Evolutionary conservation across 164 flowering plant species (phyloP), one percentile per base, ranked within the genome.

Genomic region (Stephania yunnanensis): DNA sequence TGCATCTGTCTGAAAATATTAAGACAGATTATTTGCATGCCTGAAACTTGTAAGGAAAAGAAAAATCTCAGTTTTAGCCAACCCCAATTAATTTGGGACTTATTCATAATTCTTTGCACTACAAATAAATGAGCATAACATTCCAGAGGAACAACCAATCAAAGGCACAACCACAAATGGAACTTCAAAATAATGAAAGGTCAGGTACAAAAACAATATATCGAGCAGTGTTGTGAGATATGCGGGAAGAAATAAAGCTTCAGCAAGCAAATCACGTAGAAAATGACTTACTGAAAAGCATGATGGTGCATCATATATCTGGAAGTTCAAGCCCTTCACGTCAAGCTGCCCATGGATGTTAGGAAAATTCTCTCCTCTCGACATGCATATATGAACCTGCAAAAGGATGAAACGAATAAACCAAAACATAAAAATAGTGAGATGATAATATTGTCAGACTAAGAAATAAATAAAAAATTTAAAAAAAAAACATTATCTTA

Each of bases 311-410:
- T 91, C 98, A 75, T 82, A 70, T 82, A 90, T 87, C 78, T 91
- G 92, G 77, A 95, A 95, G 50, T 83, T 81, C 85, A 93, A 76
- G 50, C 92, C 97, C 55, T 91, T 88, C 80, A 90, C 93, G 71
- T 95, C 97, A 80, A 95, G 97, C 83, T 92, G 98, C 65, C 99
- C 98, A 84, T 93, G 93, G 81, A 95, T 86, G 85, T 92, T 95
- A 36, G 99, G 99, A 84, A 95, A 95, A n/a, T 80, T 83, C 78
- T 95, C 99, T 66, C 96, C 99, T 70, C 82, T 86, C 73, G 97
- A 90, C 98, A 95, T 93, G 89, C 99, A 95, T 74, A 95, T 80
- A 81, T 93, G 98, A 74, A 95, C 92, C 99, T 95, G 88, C 71
- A 65, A 80, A 77, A 58, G 72, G 65, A 70, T 29, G 76, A 50